Base-by-base conservation (phyloP, 148 eudicot species). In the Mesembryanthemum crystallinum region DNA sequence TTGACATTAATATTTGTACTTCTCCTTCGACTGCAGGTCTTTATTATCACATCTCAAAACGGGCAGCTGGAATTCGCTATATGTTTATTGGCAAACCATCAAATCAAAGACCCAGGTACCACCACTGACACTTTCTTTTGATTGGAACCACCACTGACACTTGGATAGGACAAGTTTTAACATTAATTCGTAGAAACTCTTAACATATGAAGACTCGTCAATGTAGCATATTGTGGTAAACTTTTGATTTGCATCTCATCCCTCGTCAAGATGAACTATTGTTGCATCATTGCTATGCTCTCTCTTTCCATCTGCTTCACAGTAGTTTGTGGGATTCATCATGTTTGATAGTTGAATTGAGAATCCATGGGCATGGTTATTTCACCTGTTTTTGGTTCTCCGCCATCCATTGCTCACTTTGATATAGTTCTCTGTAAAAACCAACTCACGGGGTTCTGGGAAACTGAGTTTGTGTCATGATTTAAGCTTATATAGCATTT, bases 21-120 rank as follows among this genome's bases (percentile, higher is more conserved):
- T 3, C 64, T 71, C n/a, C 58, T 25, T 79, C 45, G 67, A 37
- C 76, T 77, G 64, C 86, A 96, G 99, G 99, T 67, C 85, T 96
- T 20, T 96, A 96, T 79, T 96, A 89, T 83, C 99, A 96, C 72
- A 80, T 96, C 80, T 92, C 99, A 73, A 96, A 96, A 74, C 97
- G 99, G 60, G 87, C 93, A 45, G 83, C 99, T 62, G 99, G 99
- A 73, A 96, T 96, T 72, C 99, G 90, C 69, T 96, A 96, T 84
- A 87, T 88, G 74, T 96, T 92, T 74, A 92, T 92, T 82, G 98
- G 98, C 51, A 96, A 96, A 81, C 91, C 91, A 73, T 77, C 85
- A 78, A 91, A 89, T 79, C 99, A 96, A 87, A 85, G 98, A 64
- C 99, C 97, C 69, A 87, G 99, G 99, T 96, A 77, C 14, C 35